A percentile compares a stretch with the other conserved stretches of the same genome.
These are phyloP conservation scores for Neofusicoccum sp. DNA, from an alignment of 2,329 filamentous ascomycete species.

Conservation along the genomic window DNA sequence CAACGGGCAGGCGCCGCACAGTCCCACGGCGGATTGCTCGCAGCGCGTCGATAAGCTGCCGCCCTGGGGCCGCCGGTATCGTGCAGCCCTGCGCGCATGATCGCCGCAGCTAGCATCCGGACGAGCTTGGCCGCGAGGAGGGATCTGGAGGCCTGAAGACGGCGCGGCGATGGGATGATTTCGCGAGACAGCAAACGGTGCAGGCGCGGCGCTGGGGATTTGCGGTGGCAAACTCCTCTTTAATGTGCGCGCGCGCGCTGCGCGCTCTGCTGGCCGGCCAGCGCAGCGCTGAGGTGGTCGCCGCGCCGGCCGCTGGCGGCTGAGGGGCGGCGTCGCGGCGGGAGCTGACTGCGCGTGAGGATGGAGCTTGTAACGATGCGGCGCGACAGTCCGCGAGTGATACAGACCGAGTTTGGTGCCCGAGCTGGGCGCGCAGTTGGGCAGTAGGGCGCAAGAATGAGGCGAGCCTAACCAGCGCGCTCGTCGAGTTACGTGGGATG, in stretches of 20 bases:
- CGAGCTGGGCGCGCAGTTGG: slow-evolving; percentile 14
- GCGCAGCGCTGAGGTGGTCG: slow-evolving; percentile 15
- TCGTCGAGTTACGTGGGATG: background rate
- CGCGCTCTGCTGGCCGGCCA: slow-evolving; percentile 2
- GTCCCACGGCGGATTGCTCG: background rate
- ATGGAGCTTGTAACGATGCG: slow-evolving; percentile 1
- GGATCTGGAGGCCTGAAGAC: slow-evolving; percentile 7
- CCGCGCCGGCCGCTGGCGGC: background rate
- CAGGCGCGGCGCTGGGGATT: slow-evolving; percentile 4
- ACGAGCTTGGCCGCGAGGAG: background rate
- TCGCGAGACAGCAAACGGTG: slow-evolving; percentile 3
- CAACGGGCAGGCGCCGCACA: background rate
- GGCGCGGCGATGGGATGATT: background rate
- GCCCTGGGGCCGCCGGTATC: background rate
- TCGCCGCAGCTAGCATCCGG: background rate
- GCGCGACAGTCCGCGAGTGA: background rate
- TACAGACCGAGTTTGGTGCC: slow-evolving; percentile 1
- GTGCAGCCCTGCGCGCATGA: background rate
- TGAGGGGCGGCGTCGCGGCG: too few relatives aligned
- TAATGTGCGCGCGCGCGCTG: background rate
- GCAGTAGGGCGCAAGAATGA: slow-evolving; percentile 14
- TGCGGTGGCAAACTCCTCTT: slow-evolving; percentile 16
- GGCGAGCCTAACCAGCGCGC: slow-evolving; percentile 12
- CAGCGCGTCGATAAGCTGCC: slow-evolving; percentile 10
- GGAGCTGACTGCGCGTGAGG: slow-evolving; percentile 4